Percentiles rank a stretch among this genome's conserved stretches.
Conservation (phyloP, 495 filamentous ascomycete genomes). For the Trichoderma reesei region DNA sequence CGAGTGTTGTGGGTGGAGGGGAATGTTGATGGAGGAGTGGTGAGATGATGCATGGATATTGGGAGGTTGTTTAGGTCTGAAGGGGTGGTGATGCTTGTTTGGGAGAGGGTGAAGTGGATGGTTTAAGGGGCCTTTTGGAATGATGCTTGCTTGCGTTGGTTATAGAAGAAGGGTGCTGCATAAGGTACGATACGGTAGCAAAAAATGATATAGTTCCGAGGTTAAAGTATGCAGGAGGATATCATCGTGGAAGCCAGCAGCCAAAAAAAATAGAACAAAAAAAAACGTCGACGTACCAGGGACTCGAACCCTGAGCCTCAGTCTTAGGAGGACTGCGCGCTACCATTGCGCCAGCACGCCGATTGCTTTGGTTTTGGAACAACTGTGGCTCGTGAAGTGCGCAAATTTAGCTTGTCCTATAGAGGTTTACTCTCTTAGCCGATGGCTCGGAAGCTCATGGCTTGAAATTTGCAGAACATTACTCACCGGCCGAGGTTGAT, state of each 20-base stretch:
- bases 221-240: no score
- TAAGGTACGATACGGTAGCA: no score
- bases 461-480: no score
- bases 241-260: not conserved
- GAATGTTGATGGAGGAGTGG: not conserved
- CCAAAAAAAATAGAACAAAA: not conserved
- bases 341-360: constrained; percentile 8
- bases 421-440: not conserved
- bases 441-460: no score
- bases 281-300: not conserved
- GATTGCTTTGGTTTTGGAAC: not conserved
- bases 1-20: constrained; percentile 4
- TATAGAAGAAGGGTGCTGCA: no score
- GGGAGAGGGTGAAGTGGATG: not conserved
- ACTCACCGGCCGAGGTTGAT: no score
- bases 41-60: no score
- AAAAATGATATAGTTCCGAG: no score
- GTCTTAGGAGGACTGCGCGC: constrained; percentile 6
- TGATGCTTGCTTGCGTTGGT: no score
- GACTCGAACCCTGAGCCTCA: constrained; percentile 8
- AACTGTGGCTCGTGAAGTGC: not conserved
- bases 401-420: not conserved
- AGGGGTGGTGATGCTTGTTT: not conserved
- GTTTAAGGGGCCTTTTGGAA: no score
- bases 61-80: no score